phyloP scores from a whole-genome alignment of 2,329 filamentous ascomycete genomes.

The Scopulariopsis brevicaulis region DNA sequence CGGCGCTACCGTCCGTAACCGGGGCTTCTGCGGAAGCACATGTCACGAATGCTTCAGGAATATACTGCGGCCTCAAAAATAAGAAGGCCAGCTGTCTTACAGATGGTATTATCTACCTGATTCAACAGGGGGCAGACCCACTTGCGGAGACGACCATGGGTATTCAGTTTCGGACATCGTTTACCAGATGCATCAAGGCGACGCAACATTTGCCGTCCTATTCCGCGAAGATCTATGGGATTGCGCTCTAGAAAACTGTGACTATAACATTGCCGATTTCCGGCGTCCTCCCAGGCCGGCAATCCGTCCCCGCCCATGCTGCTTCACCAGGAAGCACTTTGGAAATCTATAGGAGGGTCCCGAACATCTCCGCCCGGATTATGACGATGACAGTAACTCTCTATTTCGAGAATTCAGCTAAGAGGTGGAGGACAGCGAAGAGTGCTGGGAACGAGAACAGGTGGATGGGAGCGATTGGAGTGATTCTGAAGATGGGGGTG shows the following conservation, averaged over 20 bases:
- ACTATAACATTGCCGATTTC: neutral
- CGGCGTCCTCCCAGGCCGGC: neutral
- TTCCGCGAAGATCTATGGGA: neutral
- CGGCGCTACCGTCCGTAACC: neutral
- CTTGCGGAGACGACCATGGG: neutral
- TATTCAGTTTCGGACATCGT: neutral
- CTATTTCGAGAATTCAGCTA: too few relatives aligned
- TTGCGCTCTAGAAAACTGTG: neutral
- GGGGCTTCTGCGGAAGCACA: neutral
- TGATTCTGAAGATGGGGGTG: too few relatives aligned
- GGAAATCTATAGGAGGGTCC: neutral
- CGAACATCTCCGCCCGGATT: neutral
- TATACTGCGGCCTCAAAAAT: neutral
- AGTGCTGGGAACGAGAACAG: too few relatives aligned
- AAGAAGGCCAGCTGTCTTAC: neutral
- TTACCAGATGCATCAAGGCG: neutral
- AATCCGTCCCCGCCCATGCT: neutral
- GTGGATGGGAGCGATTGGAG: too few relatives aligned
- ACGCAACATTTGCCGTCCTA: too few relatives aligned
- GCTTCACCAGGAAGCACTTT: neutral
- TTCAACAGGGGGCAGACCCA: neutral
- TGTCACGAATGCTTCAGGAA: neutral
- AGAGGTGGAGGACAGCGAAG: too few relatives aligned
- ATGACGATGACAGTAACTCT: neutral
- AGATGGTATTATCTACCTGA: neutral